Percentiles rank a stretch among this genome's conserved stretches.
phyloP scores from a whole-genome alignment of 805 yeast genomes.

The Saccharomycopsis babjevae region DNA sequence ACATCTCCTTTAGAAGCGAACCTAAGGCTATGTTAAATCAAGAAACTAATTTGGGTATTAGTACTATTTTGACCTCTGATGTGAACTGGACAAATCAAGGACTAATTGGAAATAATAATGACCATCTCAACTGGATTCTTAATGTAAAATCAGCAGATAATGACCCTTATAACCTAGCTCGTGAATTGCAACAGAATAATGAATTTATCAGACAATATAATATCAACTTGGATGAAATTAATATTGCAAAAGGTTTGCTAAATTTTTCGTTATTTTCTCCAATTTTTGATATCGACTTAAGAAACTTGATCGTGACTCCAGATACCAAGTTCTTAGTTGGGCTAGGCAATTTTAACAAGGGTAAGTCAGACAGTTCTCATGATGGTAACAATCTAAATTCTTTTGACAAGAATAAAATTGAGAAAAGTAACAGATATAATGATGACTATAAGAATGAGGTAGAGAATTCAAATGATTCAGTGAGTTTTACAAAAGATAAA shows the following conservation, averaged over 20 bases:
- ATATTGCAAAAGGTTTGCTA: constrained; percentile 76
- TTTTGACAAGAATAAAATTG: background rate
- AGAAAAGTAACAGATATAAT: background rate
- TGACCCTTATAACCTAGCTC: constrained; percentile 65
- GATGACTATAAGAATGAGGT: background rate
- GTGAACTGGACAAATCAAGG: constrained; percentile 36
- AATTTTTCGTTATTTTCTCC: constrained; percentile 75
- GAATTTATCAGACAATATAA: constrained; percentile 49
- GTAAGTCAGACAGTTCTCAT: background rate
- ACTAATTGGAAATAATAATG: constrained; percentile 53
- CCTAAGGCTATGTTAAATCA: constrained; percentile 23
- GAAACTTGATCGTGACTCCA: constrained; percentile 1
- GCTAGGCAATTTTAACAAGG: background rate
- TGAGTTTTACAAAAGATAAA: background rate
- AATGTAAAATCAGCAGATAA: constrained; percentile 28
- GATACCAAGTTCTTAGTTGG: background rate
- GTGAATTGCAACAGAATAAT: constrained; percentile 86
- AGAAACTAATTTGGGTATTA: constrained; percentile 25
- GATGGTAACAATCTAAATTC: background rate
- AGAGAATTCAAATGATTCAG: background rate
- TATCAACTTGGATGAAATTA: constrained; percentile 73
- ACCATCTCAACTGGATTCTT: constrained; percentile 59
- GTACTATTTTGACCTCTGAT: constrained; percentile 31
- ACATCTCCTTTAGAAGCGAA: constrained; percentile 42
- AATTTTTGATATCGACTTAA: constrained; percentile 36